phyloP scores from a whole-genome alignment of 306 rosid species.

The Calophaca sinica region DNA sequence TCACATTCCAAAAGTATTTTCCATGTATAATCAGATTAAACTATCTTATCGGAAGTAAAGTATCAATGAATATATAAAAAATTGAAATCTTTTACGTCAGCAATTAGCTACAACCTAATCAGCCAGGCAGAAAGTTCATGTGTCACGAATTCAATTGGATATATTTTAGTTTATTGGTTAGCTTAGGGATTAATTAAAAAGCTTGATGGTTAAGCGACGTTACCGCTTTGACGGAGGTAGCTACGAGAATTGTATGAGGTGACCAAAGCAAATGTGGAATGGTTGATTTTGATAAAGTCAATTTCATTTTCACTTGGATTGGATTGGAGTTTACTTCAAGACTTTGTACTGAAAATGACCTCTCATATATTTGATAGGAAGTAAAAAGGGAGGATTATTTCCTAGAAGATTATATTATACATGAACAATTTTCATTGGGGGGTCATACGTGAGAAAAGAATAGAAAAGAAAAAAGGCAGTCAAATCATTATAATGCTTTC shows the following conservation, averaged over 20 bases:
- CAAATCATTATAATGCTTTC: slow-evolving; percentile 32
- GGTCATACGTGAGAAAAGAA: background rate
- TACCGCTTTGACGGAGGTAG: background rate
- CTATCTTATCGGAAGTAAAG: background rate
- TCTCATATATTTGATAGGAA: background rate
- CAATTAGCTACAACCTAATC: slow-evolving; percentile 22
- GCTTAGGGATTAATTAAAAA: slow-evolving; percentile 5
- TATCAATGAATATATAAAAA: slow-evolving; percentile 10
- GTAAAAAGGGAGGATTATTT: slow-evolving; percentile 1
- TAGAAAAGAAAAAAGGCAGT: background rate
- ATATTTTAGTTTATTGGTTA: slow-evolving; percentile 15
- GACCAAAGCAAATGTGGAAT: slow-evolving; percentile 42
- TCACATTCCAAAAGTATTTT: slow-evolving; percentile 35
- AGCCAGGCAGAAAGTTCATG: slow-evolving; percentile 22
- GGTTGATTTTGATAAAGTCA: slow-evolving; percentile 49
- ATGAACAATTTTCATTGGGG: background rate
- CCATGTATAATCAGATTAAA: background rate
- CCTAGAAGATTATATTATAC: slow-evolving; percentile 27
- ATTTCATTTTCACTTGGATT: slow-evolving; percentile 23
- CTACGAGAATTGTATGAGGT: slow-evolving; percentile 22
- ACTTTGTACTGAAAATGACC: slow-evolving; percentile 46
- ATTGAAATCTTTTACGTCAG: slow-evolving; percentile 36
- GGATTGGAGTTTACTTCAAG: slow-evolving; percentile 44
- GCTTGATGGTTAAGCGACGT: slow-evolving; percentile 36
- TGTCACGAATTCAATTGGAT: slow-evolving; percentile 33